Evolutionary conservation across 768 basidiomycete genomes (phyloP).

Genomic region (Hemileccinum impolitum): DNA sequence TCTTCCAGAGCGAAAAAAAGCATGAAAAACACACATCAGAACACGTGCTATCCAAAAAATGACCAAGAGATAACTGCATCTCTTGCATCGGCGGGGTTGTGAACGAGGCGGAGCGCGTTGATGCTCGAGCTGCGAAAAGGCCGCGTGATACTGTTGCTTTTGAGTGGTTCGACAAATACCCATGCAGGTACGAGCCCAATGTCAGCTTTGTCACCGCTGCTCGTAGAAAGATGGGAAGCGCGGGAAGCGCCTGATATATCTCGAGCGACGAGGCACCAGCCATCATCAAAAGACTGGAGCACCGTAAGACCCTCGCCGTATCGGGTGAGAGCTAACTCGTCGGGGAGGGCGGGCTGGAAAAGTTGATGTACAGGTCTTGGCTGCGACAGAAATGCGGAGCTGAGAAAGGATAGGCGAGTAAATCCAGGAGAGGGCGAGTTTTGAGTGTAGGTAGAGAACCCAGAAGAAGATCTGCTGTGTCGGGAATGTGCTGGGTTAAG

Average conservation of each 20-base stretch:
- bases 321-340: slow-evolving; percentile 57
- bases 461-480: slow-evolving; percentile 33
- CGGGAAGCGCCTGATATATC: slow-evolving; percentile 40
- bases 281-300: slow-evolving; percentile 70
- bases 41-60: slow-evolving; percentile 40
- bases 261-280: slow-evolving; percentile 73
- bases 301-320: slow-evolving; percentile 60
- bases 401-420: slow-evolving; percentile 8
- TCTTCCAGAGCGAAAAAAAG: background rate
- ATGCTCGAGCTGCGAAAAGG: slow-evolving; percentile 58
- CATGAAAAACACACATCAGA: background rate
- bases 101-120: slow-evolving; percentile 48
- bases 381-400: slow-evolving; percentile 30
- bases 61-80: slow-evolving; percentile 68
- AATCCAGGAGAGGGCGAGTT: slow-evolving; percentile 1
- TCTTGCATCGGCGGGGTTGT: slow-evolving; percentile 32
- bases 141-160: slow-evolving; percentile 56
- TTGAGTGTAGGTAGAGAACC: slow-evolving; percentile 39
- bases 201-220: slow-evolving; percentile 45
- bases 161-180: slow-evolving; percentile 66
- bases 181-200: slow-evolving; percentile 74
- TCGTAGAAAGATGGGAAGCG: slow-evolving; percentile 30
- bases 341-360: slow-evolving; percentile 68
- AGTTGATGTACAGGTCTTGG: slow-evolving; percentile 58
- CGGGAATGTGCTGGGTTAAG: slow-evolving; percentile 22